Base-by-base conservation (phyloP, 352 stramenopile genomes). In the Phytophthora macrochlamydospora region DNA sequence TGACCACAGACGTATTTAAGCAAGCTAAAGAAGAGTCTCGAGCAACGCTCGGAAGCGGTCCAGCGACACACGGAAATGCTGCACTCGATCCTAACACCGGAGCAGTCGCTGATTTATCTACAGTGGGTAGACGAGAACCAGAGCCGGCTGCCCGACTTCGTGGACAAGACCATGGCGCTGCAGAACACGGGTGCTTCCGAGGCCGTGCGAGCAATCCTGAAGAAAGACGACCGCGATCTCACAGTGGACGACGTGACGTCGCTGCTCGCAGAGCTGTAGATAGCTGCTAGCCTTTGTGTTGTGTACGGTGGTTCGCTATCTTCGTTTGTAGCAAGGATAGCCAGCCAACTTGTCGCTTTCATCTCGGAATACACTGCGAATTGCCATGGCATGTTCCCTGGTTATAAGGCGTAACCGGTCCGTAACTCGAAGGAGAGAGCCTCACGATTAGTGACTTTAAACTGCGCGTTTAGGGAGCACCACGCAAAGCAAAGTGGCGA, bases 191-290 rank as follows among this genome's bases (percentile, higher is more conserved):
- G 73, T 5, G 76, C 75, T 35, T 90, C 81, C n/a, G 81, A 93
- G 29, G 67, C 75, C 14, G 79, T 94, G 37, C 81, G 80, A n/a
- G 73, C 79, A 14, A 94, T 96, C 63, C 65, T 96, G 56, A 87
- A 77, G 33, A 96, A 96, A 60, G 74, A 89, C 42, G 88, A 96
- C 56, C 85, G 84, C n/a, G 86, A 94, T 60, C 75, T 96, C 4
- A 94, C 88, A 11, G 86, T 96, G 49, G 88, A 96, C 62, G 88
- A 96, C 57, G 85, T 96, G 40, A 94, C 86, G 32, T 75, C 83
- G 48, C 61, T 96, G 37, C 77, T 96, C 1, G 73, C 73, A 35
- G 82, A 92, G 61, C 71, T 94, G 56, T 92, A 71, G 55, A 56
- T 11, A 1, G 48, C 3, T 57, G 35, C 13, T 13, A 14, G 44